phyloP scores from a whole-genome alignment of 768 basidiomycete genomes.

The Boletus fagicola region DNA sequence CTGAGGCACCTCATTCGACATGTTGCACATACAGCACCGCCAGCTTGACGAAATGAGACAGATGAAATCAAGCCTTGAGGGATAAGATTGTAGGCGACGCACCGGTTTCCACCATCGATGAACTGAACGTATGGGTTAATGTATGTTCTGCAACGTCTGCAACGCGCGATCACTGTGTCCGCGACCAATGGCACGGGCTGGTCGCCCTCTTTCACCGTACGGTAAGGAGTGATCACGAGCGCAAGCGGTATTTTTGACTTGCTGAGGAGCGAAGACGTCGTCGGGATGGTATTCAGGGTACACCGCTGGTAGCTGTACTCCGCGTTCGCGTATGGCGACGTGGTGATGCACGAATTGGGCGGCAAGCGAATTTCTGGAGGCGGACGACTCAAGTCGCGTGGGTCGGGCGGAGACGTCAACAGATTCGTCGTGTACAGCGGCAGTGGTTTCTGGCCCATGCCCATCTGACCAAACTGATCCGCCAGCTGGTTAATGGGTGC shows the following conservation, averaged over 20 bases:
- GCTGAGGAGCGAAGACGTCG: slow-evolving; percentile 78
- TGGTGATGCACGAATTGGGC: slow-evolving; percentile 76
- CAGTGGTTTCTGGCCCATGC: slow-evolving; percentile 75
- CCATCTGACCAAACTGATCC: slow-evolving; percentile 90
- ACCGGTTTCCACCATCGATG: slow-evolving; percentile 95
- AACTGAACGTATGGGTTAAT: slow-evolving; percentile 98
- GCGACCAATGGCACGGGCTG: slow-evolving; percentile 85
- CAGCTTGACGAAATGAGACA: slow-evolving; percentile 48
- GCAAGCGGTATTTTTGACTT: slow-evolving; percentile 92
- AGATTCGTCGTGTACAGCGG: slow-evolving; percentile 87
- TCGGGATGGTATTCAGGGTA: slow-evolving; percentile 92
- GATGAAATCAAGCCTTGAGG: slow-evolving; percentile 2
- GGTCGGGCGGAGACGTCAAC: slow-evolving; percentile 90
- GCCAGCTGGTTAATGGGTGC: slow-evolving; percentile 59
- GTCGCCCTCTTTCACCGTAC: slow-evolving; percentile 80
- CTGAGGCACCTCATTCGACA: slow-evolving; percentile 98
- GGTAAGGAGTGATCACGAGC: slow-evolving; percentile 87
- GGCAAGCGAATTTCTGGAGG: slow-evolving; percentile 92
- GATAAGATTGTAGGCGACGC: slow-evolving; percentile 20
- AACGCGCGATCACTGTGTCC: slow-evolving; percentile 94
- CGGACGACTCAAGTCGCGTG: slow-evolving; percentile 71
- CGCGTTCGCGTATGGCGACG: slow-evolving; percentile 76
- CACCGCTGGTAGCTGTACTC: slow-evolving; percentile 89
- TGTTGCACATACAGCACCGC: slow-evolving; percentile 99
- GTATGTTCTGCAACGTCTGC: slow-evolving; percentile 92